These are phyloP conservation scores for Xylaria nigripes DNA, from an alignment of 495 filamentous ascomycete species.

Conservation along the genomic window DNA sequence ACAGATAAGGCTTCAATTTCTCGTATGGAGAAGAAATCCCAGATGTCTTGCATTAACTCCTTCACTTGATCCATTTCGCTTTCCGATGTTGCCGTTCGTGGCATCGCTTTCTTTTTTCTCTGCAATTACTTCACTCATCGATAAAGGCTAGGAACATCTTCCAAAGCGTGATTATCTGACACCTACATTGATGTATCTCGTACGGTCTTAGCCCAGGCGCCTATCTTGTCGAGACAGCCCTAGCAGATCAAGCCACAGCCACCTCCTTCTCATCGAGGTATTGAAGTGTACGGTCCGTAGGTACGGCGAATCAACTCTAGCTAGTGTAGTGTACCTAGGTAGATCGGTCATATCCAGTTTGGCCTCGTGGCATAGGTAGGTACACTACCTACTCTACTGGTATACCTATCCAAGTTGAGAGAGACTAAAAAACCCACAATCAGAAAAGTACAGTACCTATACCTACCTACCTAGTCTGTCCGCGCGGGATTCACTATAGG, in stretches of 20 bases:
- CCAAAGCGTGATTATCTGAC: background rate
- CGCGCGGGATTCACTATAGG: slow-evolving; percentile 31
- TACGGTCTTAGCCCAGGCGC: slow-evolving; percentile 4
- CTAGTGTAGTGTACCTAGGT: too few species aligned
- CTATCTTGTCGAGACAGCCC: slow-evolving; percentile 38
- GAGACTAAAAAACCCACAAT: slow-evolving; percentile 21
- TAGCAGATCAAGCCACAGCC: slow-evolving; percentile 39
- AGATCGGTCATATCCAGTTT: slow-evolving; percentile 23
- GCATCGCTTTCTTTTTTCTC: background rate
- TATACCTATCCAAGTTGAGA: too few species aligned
- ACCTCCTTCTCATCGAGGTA: slow-evolving; percentile 33
- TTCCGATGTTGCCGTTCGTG: slow-evolving; percentile 2
- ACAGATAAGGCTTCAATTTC: too few species aligned
- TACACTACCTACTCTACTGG: too few species aligned
- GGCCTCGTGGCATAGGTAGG: slow-evolving; percentile 7
- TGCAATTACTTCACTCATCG: background rate
- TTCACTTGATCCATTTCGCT: slow-evolving; percentile 3
- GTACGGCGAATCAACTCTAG: slow-evolving; percentile 1
- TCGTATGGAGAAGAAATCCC: background rate
- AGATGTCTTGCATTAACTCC: slow-evolving; percentile 5
- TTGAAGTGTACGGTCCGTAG: background rate
- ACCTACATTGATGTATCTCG: background rate
- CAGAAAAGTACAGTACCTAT: slow-evolving; percentile 4
- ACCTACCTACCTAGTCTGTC: too few species aligned
- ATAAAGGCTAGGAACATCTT: background rate